Evolutionary conservation across 2,329 filamentous ascomycete species (phyloP).

Genomic region (Monilinia fructigena): DNA sequence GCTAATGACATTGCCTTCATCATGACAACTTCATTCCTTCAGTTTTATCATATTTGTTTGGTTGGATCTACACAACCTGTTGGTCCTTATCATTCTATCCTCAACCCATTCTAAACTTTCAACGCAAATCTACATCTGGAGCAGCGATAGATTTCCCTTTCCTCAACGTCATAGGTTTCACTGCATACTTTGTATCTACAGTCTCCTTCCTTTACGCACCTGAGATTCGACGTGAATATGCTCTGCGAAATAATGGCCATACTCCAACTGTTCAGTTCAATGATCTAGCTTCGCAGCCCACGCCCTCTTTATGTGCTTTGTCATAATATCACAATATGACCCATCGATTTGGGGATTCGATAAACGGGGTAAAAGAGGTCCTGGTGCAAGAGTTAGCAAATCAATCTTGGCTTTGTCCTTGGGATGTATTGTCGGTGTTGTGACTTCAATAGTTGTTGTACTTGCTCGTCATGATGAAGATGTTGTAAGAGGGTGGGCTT

Average conservation of each 20-base stretch:
- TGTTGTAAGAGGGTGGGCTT: constrained; percentile 54
- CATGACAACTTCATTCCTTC: constrained; percentile 45
- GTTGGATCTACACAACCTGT: constrained; percentile 72
- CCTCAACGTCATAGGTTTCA: constrained; percentile 69
- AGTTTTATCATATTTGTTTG: constrained; percentile 58
- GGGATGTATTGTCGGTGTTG: constrained; percentile 61
- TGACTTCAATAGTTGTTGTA: constrained; percentile 50
- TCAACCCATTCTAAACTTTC: constrained; percentile 78
- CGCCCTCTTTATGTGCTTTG: constrained; percentile 67
- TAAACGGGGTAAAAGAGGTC: constrained; percentile 50
- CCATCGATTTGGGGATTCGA: constrained; percentile 73
- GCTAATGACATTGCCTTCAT: constrained; percentile 15
- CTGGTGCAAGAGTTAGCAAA: constrained; percentile 55
- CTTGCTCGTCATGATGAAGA: constrained; percentile 42
- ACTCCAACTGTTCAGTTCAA: constrained; percentile 85
- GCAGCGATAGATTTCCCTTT: constrained; percentile 86
- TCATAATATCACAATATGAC: constrained; percentile 78
- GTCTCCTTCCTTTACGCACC: constrained; percentile 75
- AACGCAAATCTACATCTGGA: constrained; percentile 73
- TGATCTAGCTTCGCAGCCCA: constrained; percentile 82
- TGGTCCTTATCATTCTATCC: constrained; percentile 95
- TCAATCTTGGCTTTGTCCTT: constrained; percentile 67
- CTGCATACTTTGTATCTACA: constrained; percentile 74
- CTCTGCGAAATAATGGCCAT: constrained; percentile 69
- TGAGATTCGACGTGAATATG: constrained; percentile 77